Evolutionary conservation across 139 green algal genomes (phyloP).

Genomic region (Tetraselmis chui): DNA sequence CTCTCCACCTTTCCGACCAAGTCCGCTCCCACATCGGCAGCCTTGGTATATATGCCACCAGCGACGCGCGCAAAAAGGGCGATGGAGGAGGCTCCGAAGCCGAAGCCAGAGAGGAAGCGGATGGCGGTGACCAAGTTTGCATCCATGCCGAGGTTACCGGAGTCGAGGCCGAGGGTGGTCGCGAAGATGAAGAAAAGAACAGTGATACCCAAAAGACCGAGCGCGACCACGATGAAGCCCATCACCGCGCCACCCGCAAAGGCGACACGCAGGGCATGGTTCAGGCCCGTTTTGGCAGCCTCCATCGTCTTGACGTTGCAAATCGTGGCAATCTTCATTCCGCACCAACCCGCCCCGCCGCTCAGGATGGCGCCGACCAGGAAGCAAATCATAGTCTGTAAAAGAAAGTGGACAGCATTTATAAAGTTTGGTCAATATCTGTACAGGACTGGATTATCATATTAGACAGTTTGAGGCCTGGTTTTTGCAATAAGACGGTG

Average conservation of each 20-base stretch:
- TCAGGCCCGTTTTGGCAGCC: constrained; percentile 23
- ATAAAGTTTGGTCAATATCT: too few species aligned
- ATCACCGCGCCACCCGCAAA: constrained; percentile 38
- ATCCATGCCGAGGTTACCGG: not conserved
- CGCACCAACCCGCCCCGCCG: constrained; percentile 27
- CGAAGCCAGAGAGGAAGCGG: constrained; percentile 43
- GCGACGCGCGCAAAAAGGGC: constrained; percentile 58
- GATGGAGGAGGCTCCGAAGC: constrained; percentile 58
- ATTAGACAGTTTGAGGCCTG: constrained; percentile 89
- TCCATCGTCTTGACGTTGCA: constrained; percentile 42
- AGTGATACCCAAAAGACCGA: constrained; percentile 33
- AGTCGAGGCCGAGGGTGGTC: not conserved
- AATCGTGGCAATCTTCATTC: constrained; percentile 36
- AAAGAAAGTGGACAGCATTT: not conserved
- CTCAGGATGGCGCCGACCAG: constrained; percentile 26
- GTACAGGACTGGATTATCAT: constrained; percentile 37
- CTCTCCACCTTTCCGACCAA: constrained; percentile 72
- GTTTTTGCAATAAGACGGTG: constrained; percentile 88
- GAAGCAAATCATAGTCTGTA: constrained; percentile 30
- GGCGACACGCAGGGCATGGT: constrained; percentile 28
- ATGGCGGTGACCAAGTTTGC: constrained; percentile 11
- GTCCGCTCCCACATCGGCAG: constrained; percentile 68
- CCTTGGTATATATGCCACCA: constrained; percentile 74
- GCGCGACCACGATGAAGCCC: constrained; percentile 37
- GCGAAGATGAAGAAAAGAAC: constrained; percentile 26